Evolutionary conservation across 2,329 filamentous ascomycete genomes (phyloP).

Genomic region (Cercospora beticola): DNA sequence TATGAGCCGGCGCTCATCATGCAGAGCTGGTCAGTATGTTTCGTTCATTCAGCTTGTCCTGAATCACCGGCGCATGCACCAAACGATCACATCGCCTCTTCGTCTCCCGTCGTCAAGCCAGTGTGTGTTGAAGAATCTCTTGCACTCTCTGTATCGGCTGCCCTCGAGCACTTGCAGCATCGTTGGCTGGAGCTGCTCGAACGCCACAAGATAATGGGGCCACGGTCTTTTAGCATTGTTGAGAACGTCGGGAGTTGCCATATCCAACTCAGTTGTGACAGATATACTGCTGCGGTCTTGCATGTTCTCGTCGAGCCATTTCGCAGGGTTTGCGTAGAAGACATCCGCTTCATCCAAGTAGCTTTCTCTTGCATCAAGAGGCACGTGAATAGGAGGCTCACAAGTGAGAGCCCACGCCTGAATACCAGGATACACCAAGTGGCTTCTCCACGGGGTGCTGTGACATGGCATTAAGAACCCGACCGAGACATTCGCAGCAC

Average conservation of each 20-base stretch:
- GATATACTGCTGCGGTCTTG: constrained; percentile 13
- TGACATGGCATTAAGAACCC: constrained; percentile 95
- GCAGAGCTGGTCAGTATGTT: neutral
- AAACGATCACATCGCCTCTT: constrained; percentile 62
- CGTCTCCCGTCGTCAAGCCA: constrained; percentile 64
- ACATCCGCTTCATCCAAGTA: constrained; percentile 90
- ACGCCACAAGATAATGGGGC: constrained; percentile 54
- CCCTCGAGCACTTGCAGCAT: constrained; percentile 46
- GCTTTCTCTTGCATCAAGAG: constrained; percentile 57
- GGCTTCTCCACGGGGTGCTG: constrained; percentile 90
- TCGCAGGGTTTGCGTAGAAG: constrained; percentile 69
- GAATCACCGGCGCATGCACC: constrained; percentile 38
- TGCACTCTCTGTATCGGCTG: constrained; percentile 58
- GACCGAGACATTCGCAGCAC: constrained; percentile 48
- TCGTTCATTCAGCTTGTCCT: neutral
- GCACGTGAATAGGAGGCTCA: constrained; percentile 77
- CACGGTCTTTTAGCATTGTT: constrained; percentile 33
- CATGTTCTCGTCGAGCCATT: constrained; percentile 48
- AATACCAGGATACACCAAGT: constrained; percentile 73
- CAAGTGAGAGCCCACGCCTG: constrained; percentile 83
- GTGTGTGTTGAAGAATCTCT: constrained; percentile 60
- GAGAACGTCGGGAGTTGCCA: neutral
- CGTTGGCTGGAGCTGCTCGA: constrained; percentile 56
- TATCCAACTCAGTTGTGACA: constrained; percentile 15
- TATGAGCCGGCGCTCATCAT: neutral